Evolutionary conservation across 768 basidiomycete genomes (phyloP).

Genomic region (Panellus pusillus): DNA sequence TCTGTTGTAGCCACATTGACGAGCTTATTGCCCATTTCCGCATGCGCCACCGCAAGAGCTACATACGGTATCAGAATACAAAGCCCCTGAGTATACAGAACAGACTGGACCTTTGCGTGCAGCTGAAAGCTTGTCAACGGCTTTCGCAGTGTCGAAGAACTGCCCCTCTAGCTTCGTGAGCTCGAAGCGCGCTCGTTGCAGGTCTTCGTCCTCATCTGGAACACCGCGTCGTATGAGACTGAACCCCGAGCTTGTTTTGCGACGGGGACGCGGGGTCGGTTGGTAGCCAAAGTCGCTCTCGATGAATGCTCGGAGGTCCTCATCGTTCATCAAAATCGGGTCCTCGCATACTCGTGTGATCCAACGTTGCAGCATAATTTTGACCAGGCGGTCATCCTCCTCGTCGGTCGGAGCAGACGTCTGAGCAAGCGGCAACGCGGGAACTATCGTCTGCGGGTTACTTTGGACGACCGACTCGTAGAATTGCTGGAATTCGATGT

Average conservation of each 20-base stretch:
- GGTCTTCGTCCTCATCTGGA: slow-evolving; percentile 92
- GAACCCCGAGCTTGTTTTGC: slow-evolving; percentile 74
- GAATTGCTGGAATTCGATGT: slow-evolving; percentile 92
- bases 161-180: slow-evolving; percentile 89
- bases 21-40: slow-evolving; percentile 93
- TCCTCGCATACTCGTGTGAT: slow-evolving; percentile 91
- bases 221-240: slow-evolving; percentile 75
- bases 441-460: slow-evolving; percentile 95
- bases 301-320: slow-evolving; percentile 92
- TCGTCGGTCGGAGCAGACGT: slow-evolving; percentile 97
- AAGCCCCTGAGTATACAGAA: neutral
- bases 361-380: slow-evolving; percentile 95
- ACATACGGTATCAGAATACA: slow-evolving; percentile 8
- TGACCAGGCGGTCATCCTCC: slow-evolving; percentile 95
- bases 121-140: slow-evolving; percentile 82
- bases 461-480: slow-evolving; percentile 86
- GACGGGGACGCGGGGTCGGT: slow-evolving; percentile 72
- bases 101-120: slow-evolving; percentile 66
- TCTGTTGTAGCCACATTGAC: slow-evolving; percentile 89
- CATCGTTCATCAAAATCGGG: slow-evolving; percentile 82
- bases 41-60: slow-evolving; percentile 78
- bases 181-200: slow-evolving; percentile 88
- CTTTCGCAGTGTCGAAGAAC: slow-evolving; percentile 91
- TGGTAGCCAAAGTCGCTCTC: slow-evolving; percentile 98
- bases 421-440: slow-evolving; percentile 93